Conservation (phyloP, 1,139 yeast genomes). For the Taiozyma sp. region DNA sequence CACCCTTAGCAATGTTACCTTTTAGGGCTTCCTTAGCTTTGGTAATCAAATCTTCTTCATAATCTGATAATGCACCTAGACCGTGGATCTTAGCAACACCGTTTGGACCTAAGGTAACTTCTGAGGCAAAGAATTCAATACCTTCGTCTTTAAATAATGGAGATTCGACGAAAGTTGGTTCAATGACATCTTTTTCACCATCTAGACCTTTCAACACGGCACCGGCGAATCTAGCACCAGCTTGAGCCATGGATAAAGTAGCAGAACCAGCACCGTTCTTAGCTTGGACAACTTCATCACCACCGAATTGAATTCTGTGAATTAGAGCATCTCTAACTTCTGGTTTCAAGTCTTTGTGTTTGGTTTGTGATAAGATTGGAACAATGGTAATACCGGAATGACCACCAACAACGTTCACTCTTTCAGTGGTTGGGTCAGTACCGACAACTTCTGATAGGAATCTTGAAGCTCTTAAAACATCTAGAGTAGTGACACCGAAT, state of each 20-base stretch:
- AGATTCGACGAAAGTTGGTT: slow-evolving; percentile 76
- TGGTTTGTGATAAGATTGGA: slow-evolving; percentile 80
- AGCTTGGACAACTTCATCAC: slow-evolving; percentile 98
- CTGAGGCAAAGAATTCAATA: slow-evolving; percentile 90
- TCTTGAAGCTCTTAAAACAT: slow-evolving; percentile 89
- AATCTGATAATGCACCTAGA: slow-evolving; percentile 51
- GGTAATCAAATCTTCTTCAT: slow-evolving; percentile 72
- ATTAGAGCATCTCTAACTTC: slow-evolving; percentile 59
- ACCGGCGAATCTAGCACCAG: slow-evolving; percentile 93
- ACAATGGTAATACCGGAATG: slow-evolving; percentile 99
- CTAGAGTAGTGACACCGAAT: slow-evolving; percentile 97
- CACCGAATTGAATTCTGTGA: slow-evolving; percentile 96
- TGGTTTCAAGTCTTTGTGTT: slow-evolving; percentile 53
- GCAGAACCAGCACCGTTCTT: slow-evolving; percentile 99
- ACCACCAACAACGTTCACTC: slow-evolving; percentile 87
- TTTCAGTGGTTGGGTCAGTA: slow-evolving; percentile 67
- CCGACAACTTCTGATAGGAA: slow-evolving; percentile 57
- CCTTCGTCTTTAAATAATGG: slow-evolving; percentile 83
- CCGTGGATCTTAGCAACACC: slow-evolving; percentile 81
- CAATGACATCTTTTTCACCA: slow-evolving; percentile 67
- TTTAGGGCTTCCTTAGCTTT: slow-evolving; percentile 82
- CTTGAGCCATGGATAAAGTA: slow-evolving; percentile 97
- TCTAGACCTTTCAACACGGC: slow-evolving; percentile 75
- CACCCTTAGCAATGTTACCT: slow-evolving; percentile 72
- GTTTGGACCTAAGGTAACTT: slow-evolving; percentile 81